Percentiles rank a stretch among this genome's conserved stretches.
Evolutionary conservation across 2,329 filamentous ascomycete genomes (phyloP).

Genomic region (Juglanconis sp.): DNA sequence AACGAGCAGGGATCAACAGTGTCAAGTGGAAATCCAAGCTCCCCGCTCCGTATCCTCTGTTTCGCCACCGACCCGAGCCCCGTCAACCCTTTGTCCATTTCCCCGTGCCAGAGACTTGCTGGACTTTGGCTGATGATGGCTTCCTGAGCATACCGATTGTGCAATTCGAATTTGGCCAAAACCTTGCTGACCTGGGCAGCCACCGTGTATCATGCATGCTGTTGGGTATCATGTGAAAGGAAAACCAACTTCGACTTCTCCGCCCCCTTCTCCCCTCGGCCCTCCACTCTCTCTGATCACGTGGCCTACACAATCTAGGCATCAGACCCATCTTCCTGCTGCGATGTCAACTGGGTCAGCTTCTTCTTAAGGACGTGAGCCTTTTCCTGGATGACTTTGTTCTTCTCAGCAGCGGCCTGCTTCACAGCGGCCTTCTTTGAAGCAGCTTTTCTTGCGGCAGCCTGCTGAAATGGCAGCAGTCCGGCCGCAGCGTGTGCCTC

Average conservation of each 20-base stretch:
- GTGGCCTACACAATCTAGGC: background rate
- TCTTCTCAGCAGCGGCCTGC: background rate
- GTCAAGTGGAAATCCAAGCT: too few species aligned
- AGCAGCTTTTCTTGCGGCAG: background rate
- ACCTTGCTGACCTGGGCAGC: too few species aligned
- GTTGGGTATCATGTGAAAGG: background rate
- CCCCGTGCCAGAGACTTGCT: too few species aligned
- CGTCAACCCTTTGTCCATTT: too few species aligned
- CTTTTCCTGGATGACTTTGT: background rate
- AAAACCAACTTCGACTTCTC: background rate
- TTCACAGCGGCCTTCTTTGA: background rate
- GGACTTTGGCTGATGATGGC: too few species aligned
- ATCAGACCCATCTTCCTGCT: background rate
- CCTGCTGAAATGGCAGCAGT: background rate
- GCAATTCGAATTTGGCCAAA: too few species aligned
- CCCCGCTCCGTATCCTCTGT: too few species aligned
- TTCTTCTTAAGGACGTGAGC: too few species aligned
- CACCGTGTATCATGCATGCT: background rate
- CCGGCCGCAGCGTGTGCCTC: background rate
- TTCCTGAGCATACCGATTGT: background rate
- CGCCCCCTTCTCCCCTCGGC: background rate
- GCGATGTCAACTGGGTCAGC: background rate
- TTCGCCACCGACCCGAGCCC: too few species aligned
- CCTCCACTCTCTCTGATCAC: background rate
- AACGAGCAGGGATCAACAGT: background rate